Conservation (phyloP, 495 filamentous ascomycete species). For the Neurospora sp. region DNA sequence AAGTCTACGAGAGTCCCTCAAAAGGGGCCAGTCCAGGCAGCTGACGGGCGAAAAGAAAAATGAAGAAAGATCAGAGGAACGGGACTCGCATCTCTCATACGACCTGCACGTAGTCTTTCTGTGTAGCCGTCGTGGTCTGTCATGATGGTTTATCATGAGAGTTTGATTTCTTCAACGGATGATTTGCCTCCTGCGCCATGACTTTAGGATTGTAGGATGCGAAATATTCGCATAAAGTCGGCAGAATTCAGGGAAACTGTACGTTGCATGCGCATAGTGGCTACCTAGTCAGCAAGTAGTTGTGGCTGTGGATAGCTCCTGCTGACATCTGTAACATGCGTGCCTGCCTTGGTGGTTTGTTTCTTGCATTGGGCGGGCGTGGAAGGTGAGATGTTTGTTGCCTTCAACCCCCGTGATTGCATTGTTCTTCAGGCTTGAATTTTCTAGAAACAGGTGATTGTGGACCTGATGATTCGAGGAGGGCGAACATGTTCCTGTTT, state of each 20-base stretch:
- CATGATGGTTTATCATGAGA: background rate
- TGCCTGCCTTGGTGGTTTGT: background rate
- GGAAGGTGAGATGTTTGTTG: background rate
- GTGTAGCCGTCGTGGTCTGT: background rate
- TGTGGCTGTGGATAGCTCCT: background rate
- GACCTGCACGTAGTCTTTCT: background rate
- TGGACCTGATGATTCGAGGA: too few species aligned
- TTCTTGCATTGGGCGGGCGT: background rate
- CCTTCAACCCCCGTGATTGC: too few species aligned
- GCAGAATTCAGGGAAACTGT: background rate
- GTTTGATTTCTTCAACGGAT: background rate
- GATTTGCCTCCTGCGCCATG: background rate
- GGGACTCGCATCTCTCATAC: background rate
- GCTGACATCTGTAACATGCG: background rate
- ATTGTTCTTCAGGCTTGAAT: too few species aligned
- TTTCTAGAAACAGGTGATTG: too few species aligned
- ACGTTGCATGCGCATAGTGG: background rate
- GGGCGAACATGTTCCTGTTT: too few species aligned
- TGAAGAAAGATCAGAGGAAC: background rate
- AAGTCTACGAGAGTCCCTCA: background rate
- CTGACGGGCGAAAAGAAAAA: background rate
- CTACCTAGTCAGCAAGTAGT: background rate
- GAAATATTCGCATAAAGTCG: background rate
- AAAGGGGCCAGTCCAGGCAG: too few species aligned
- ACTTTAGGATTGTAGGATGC: background rate